Percentiles rank a stretch among this genome's conserved stretches.
These are phyloP conservation scores for Ophiosphaerella korrae DNA, from an alignment of 2,329 filamentous ascomycete genomes.

Conservation along the genomic window DNA sequence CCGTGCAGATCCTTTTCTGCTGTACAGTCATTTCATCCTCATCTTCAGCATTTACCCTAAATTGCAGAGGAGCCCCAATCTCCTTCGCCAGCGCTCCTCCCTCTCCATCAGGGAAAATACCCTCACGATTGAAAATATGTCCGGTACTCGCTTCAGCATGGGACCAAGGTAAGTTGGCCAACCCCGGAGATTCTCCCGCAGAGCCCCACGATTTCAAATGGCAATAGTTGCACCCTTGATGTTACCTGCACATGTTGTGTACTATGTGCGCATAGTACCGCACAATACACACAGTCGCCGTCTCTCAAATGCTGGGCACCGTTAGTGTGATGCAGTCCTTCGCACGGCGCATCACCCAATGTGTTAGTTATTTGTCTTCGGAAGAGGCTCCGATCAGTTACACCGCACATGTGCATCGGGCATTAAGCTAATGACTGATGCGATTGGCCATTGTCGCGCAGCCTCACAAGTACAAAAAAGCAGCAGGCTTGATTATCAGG, in stretches of 20 bases:
- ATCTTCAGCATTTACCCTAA: no score
- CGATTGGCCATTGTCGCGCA: neutral
- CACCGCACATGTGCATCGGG: neutral
- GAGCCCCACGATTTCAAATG: slow-evolving; percentile 4
- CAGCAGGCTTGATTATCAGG: neutral
- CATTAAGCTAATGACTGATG: neutral
- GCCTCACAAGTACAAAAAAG: neutral
- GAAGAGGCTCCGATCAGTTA: neutral
- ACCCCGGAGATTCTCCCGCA: slow-evolving; percentile 8
- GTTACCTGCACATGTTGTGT: neutral
- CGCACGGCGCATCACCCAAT: no score
- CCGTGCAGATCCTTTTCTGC: no score
- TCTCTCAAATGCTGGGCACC: no score
- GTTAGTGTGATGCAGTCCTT: no score
- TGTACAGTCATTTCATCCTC: no score
- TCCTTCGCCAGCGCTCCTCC: slow-evolving; percentile 8
- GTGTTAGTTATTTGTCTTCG: neutral
- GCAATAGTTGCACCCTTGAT: no score
- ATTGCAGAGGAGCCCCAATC: no score
- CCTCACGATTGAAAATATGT: neutral
- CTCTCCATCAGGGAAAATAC: slow-evolving; percentile 4
- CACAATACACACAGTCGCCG: neutral
- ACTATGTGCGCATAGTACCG: neutral
- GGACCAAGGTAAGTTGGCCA: neutral
- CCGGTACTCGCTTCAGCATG: neutral